Evolutionary conservation across 2,329 filamentous ascomycete species (phyloP), one percentile per base, ranked within the genome.

Genomic region (Davidsoniella virescens): DNA sequence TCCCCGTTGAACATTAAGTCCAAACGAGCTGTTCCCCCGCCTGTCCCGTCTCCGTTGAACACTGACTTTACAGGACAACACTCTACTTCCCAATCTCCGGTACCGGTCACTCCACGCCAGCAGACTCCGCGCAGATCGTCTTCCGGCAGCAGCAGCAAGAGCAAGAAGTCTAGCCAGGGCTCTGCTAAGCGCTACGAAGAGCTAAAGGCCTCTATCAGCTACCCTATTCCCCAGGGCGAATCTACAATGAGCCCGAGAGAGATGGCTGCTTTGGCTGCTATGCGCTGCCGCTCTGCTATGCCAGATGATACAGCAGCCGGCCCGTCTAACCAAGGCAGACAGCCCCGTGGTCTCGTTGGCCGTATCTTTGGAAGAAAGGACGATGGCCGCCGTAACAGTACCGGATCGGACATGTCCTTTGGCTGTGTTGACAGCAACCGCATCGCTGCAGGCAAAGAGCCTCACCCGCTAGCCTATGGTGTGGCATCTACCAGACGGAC

Each of bases 351-450:
- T 29, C 5, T 42, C 18, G 10, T 49, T 17, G 25, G 26, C 47
- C 38, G 23, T 20, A 17, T 25, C 6, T 38, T 29, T 10, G 38
- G 25, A 8, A 20, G 12, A 7, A 39, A 12, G 10, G 20, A 16
- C 26, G 9, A 5, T 9, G 39, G 14, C 5, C 36, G 44, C 1
- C 23, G 25, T n/a, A n/a, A 17, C n/a, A 48, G 50, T 25, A 40
- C 23, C 9, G 40, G 17, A 17, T 51, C 36, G 7, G 36, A 51
- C 25, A 4, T 47, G n/a, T 53, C 52, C 3, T 53, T 53, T 47
- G 44, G 47, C 4, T 53, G 52, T 36, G 20, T 53, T 17, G 52
- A 53, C n/a, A 53, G 52, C 16, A 44, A 50, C 47, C 47, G 25
- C 10, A 50, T 53, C 33, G 41, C 23, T 4, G 23, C 20, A 4